Conservation (phyloP, 331 rosid species). For the Arachis monticola region DNA sequence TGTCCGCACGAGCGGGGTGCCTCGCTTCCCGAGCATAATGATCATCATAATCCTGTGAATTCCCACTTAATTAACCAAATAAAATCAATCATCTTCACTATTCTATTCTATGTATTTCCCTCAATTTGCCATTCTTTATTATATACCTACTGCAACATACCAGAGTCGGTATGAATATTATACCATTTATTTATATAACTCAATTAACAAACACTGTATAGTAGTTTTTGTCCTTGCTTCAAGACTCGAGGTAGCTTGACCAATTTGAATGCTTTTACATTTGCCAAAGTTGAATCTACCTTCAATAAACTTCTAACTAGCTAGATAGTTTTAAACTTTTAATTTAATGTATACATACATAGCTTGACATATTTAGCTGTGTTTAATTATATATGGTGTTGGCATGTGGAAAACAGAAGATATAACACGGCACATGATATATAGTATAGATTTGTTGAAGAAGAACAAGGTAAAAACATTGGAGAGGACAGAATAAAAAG, state of each 20-base stretch:
- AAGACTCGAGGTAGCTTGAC: constrained; percentile 18
- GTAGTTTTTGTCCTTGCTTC: constrained; percentile 4
- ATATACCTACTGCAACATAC: background rate
- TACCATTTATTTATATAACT: background rate
- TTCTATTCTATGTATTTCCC: background rate
- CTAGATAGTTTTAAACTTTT: constrained; percentile 9
- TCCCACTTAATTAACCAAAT: background rate
- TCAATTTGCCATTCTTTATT: constrained; percentile 21
- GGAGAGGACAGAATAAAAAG: constrained; percentile 43
- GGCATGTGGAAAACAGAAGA: constrained; percentile 41
- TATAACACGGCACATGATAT: constrained; percentile 39
- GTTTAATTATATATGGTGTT: constrained; percentile 13
- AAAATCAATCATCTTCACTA: no score
- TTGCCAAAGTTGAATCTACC: constrained; percentile 48
- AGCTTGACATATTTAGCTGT: background rate
- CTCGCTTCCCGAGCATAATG: constrained; percentile 48
- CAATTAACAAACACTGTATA: background rate
- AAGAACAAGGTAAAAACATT: constrained; percentile 43
- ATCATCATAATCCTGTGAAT: constrained; percentile 30
- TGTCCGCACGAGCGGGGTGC: constrained; percentile 74
- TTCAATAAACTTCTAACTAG: background rate
- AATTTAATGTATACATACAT: no score
- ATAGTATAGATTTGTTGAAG: constrained; percentile 29
- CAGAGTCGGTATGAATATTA: background rate
- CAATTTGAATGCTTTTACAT: constrained; percentile 21